Percentiles rank a stretch among this genome's conserved stretches.
Conservation (phyloP, 139 green algal genomes). For the Chlamydomonas sp. region DNA sequence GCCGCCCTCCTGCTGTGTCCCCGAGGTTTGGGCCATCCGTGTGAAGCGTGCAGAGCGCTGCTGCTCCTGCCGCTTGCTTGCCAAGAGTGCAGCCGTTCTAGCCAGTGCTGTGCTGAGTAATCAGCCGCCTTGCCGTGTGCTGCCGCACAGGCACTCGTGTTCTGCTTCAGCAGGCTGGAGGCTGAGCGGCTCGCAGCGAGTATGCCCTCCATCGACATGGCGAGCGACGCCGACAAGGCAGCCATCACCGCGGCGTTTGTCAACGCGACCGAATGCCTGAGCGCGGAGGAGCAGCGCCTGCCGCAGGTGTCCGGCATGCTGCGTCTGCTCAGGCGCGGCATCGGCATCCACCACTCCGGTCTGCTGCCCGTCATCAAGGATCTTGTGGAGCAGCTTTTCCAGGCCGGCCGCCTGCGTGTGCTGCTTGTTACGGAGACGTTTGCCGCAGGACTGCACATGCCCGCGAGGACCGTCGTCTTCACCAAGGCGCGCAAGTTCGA, state of each 20-base stretch:
- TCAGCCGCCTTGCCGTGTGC: no score
- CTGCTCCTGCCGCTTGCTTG: no score
- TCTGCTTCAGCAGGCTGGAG: slow-evolving; percentile 83
- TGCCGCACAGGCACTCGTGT: slow-evolving; percentile 95
- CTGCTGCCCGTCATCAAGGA: slow-evolving; percentile 97
- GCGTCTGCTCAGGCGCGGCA: slow-evolving; percentile 71
- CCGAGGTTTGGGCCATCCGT: no score
- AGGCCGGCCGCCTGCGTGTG: slow-evolving; percentile 50
- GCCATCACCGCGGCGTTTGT: slow-evolving; percentile 56
- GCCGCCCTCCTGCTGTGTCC: no score
- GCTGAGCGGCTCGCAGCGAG: slow-evolving; percentile 62
- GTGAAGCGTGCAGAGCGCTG: no score
- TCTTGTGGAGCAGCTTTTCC: slow-evolving; percentile 94
- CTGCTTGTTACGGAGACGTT: slow-evolving; percentile 97
- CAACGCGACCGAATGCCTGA: slow-evolving; percentile 54
- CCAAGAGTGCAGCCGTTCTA: no score
- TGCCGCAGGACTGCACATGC: slow-evolving; percentile 99
- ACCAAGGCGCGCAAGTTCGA: slow-evolving; percentile 88
- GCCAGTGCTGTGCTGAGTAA: no score
- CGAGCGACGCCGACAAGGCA: slow-evolving; percentile 56
- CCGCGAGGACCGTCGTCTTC: slow-evolving; percentile 92
- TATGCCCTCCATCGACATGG: slow-evolving; percentile 50
- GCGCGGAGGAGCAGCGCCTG: slow-evolving; percentile 76
- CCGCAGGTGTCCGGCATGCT: slow-evolving; percentile 66
- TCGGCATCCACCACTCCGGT: slow-evolving; percentile 89